Evolutionary conservation across 108 stramenopile species (phyloP).

Genomic region (Cyclostephanos tholiformis): DNA sequence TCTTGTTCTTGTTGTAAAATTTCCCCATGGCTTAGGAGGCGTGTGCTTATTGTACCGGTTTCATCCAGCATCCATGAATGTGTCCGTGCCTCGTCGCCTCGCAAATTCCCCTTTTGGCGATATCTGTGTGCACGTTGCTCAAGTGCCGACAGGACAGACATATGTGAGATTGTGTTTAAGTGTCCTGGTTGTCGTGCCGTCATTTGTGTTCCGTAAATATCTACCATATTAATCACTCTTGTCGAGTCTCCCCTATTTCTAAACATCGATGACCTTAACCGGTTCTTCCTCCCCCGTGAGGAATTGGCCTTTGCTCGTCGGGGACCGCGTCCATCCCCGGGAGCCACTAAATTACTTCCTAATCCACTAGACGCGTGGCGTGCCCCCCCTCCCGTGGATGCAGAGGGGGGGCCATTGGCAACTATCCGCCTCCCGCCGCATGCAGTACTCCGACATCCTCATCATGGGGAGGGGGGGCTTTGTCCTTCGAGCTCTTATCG

Average conservation of each 20-base stretch:
- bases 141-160: neutral
- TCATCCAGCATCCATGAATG: neutral
- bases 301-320: neutral
- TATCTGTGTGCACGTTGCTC: neutral
- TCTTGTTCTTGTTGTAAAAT: neutral
- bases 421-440: constrained; percentile 9
- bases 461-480: neutral
- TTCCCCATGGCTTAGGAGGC: neutral
- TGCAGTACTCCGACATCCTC: neutral
- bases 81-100: too few relatives aligned
- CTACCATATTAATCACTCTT: neutral
- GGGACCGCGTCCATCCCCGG: neutral
- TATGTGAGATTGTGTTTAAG: neutral
- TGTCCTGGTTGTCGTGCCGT: neutral
- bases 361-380: neutral
- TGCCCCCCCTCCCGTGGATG: neutral
- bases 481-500: neutral
- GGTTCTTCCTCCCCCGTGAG: neutral
- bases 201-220: neutral
- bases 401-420: neutral
- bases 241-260: neutral
- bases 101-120: neutral
- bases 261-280: neutral
- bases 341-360: neutral
- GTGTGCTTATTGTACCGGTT: neutral